Evolutionary conservation across 2,329 filamentous ascomycete genomes (phyloP), one percentile per base, ranked within the genome.

Genomic region (Hypoxylon sp.): DNA sequence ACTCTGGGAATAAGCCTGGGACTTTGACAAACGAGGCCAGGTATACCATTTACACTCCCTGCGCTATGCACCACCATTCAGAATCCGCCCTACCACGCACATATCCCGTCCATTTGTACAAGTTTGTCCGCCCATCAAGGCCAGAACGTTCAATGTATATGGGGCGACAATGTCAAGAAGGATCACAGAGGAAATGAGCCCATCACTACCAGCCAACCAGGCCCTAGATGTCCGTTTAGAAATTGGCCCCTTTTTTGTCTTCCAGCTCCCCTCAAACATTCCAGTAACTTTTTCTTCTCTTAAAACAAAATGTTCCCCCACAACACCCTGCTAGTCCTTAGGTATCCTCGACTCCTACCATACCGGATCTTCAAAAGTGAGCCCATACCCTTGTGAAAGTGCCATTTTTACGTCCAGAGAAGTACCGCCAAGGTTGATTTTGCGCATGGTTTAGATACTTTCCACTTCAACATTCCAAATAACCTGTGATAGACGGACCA

Each of bases 311-410:
- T 43, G 63, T 64, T 61, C 64, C 68, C 70, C 68, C 70, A 60
- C 70, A 73, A 74, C 73, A 75, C 73, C 72, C 70, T 72, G 72
- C 75, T 74, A 71, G 63, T 70, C 72, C 66, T 72, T 72, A 73
- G 76, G 71, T 72, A 74, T 72, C 73, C 75, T 74, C 72, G 73
- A 75, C 71, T 75, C 73, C 71, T 74, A 76, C 73, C 53, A 78
- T 76, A 77, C 77, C 75, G 75, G 78, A 78, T 81, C 80, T 82
- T 81, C 81, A 80, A 81, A 80, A 79, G 70, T 76, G 73, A 78
- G 74, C 75, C 53, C 74, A 71, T 77, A 78, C 77, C 79, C 77
- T 48, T 75, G 38, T 77, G 77, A 79, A 80, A 80, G 76, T 80
- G 80, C 75, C 75, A 73, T 70, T 60, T 60, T 59, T 77, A 81